Evolutionary conservation across 805 yeast genomes (phyloP).

Genomic region (Isabelozyma gotoi): DNA sequence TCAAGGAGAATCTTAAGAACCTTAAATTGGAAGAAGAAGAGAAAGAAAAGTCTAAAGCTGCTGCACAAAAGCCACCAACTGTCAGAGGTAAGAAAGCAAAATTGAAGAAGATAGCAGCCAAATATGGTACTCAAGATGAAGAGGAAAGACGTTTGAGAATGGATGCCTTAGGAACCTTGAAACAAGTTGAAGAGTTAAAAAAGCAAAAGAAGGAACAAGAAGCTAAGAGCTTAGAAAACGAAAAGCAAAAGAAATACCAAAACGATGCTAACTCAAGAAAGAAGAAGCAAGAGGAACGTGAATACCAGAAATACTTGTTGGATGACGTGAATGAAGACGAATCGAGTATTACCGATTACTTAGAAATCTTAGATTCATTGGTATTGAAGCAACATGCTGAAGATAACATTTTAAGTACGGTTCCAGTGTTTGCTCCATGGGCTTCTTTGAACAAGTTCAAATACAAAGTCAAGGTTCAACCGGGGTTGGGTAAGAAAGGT

Average conservation of each 20-base stretch:
- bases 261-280: constrained; percentile 38
- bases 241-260: constrained; percentile 24
- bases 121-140: constrained; percentile 90
- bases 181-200: constrained; percentile 43
- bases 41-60: constrained; percentile 1
- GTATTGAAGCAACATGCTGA: constrained; percentile 43
- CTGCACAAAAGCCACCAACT: constrained; percentile 28
- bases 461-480: constrained; percentile 80
- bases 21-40: constrained; percentile 7
- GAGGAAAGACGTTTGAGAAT: constrained; percentile 75
- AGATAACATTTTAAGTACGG: constrained; percentile 60
- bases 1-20: constrained; percentile 8
- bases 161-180: constrained; percentile 82
- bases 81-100: constrained; percentile 87
- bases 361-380: constrained; percentile 46
- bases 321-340: constrained; percentile 34
- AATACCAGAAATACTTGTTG: constrained; percentile 43
- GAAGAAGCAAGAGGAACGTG: constrained; percentile 44
- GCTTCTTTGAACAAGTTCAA: constrained; percentile 67
- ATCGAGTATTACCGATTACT: constrained; percentile 27
- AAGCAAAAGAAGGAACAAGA: constrained; percentile 26
- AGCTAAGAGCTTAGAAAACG: constrained; percentile 16
- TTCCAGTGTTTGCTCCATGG: constrained; percentile 96
- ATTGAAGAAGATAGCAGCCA: constrained; percentile 74
- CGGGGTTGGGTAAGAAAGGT: constrained; percentile 82